Evolutionary conservation across 495 filamentous ascomycete genomes (phyloP).

Genomic region (Chaetomidium leptoderma): DNA sequence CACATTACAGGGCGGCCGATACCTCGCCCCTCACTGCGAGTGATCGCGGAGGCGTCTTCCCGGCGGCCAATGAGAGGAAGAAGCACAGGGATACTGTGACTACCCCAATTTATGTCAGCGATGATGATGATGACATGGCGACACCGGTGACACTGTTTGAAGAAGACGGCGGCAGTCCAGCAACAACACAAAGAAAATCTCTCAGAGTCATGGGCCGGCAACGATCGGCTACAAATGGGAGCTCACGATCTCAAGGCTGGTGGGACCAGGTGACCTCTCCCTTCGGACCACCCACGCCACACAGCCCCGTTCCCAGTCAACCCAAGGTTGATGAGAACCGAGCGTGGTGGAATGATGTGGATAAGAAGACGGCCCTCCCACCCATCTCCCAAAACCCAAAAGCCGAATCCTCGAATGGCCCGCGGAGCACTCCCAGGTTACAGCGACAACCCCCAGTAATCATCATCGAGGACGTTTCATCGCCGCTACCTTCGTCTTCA

Average conservation of each 20-base stretch:
- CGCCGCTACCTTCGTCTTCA: conserved; percentile 19
- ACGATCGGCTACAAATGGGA: conserved; percentile 38
- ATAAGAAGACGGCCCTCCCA: conserved; percentile 31
- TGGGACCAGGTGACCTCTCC: conserved; percentile 85
- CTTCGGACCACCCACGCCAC: conserved; percentile 40
- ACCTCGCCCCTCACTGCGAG: not conserved
- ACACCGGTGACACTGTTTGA: conserved; percentile 47
- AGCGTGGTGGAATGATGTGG: conserved; percentile 35
- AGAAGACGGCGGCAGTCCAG: conserved; percentile 44
- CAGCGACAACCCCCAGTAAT: conserved; percentile 12
- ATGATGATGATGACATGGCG: conserved; percentile 34
- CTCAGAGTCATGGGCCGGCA: conserved; percentile 26
- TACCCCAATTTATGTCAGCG: conserved; percentile 25
- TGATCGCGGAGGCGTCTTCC: not conserved
- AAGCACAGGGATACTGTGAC: conserved; percentile 17
- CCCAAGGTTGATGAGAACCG: conserved; percentile 12
- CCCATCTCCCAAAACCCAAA: conserved; percentile 7
- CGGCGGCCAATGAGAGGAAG: not conserved
- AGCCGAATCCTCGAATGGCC: conserved; percentile 18
- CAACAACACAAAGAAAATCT: conserved; percentile 30
- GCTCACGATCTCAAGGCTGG: conserved; percentile 70
- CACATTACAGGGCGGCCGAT: conserved; percentile 13
- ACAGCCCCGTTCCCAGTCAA: not conserved
- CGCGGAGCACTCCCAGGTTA: not conserved
- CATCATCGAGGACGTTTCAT: conserved; percentile 20